Conservation (phyloP, 2,329 filamentous ascomycete species). For the Cephalotrichum gorgonifer region DNA sequence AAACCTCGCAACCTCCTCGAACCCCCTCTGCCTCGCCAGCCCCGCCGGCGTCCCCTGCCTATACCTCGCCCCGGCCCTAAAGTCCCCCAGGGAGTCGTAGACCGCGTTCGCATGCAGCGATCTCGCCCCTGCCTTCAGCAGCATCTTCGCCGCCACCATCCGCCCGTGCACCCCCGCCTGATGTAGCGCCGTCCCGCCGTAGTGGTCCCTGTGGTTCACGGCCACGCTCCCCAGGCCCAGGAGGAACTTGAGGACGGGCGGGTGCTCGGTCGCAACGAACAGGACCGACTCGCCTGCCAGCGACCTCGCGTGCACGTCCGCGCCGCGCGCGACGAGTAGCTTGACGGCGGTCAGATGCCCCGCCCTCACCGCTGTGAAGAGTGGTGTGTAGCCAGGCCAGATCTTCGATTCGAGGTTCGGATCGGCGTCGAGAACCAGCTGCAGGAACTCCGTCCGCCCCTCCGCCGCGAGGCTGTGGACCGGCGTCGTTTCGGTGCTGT, state of each 20-base stretch:
- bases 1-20: constrained; percentile 8
- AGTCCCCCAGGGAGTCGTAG: constrained; percentile 12
- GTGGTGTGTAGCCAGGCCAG: constrained; percentile 14
- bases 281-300: constrained; percentile 11
- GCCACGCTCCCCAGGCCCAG: constrained; percentile 10
- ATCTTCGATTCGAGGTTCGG: constrained; percentile 12
- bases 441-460: constrained; percentile 14
- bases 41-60: constrained; percentile 15
- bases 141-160: constrained; percentile 14
- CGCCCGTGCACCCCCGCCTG: constrained; percentile 14
- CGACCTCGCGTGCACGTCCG: constrained; percentile 10
- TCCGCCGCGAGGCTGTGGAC: constrained; percentile 17
- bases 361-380: constrained; percentile 15
- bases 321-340: constrained; percentile 14
- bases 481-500: constrained; percentile 15
- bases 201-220: constrained; percentile 13
- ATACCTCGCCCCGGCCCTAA: constrained; percentile 9
- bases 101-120: constrained; percentile 12
- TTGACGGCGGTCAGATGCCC: constrained; percentile 14
- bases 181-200: constrained; percentile 16
- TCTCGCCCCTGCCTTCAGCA: constrained; percentile 12
- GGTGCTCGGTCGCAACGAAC: constrained; percentile 10
- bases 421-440: constrained; percentile 13
- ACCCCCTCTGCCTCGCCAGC: constrained; percentile 13
- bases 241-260: constrained; percentile 11